Evolutionary conservation across 2,329 filamentous ascomycete genomes (phyloP).

Genomic region (Xylaria sp.): DNA sequence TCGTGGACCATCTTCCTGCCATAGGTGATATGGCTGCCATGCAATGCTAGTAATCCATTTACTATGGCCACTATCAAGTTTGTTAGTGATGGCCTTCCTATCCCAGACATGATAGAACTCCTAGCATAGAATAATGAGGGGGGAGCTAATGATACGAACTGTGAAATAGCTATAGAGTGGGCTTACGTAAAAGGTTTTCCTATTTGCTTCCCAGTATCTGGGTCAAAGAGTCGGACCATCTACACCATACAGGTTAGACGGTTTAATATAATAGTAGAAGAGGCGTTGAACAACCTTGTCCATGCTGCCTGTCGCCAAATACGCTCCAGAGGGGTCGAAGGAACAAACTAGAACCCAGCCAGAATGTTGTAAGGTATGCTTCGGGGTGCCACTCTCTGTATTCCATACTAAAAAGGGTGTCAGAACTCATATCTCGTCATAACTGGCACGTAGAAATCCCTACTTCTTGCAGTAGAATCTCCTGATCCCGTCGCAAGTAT

Average conservation of each 20-base stretch:
- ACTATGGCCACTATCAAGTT: constrained; percentile 69
- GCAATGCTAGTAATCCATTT: constrained; percentile 89
- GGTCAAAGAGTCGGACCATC: constrained; percentile 88
- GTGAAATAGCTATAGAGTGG: background rate
- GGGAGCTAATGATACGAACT: background rate
- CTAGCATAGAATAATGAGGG: background rate
- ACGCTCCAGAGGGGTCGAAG: constrained; percentile 84
- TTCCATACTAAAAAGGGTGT: constrained; percentile 69
- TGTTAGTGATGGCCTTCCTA: constrained; percentile 10
- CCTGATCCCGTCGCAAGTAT: constrained; percentile 81
- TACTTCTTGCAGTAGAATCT: constrained; percentile 77
- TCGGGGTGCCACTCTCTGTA: constrained; percentile 89
- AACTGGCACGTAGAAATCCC: background rate
- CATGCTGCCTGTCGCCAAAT: constrained; percentile 90
- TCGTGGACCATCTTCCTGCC: constrained; percentile 76
- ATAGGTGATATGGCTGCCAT: constrained; percentile 94
- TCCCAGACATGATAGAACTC: background rate
- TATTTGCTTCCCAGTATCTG: constrained; percentile 78
- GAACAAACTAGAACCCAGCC: constrained; percentile 90
- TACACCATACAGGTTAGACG: constrained; percentile 25
- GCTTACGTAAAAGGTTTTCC: constrained; percentile 72
- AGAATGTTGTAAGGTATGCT: constrained; percentile 85
- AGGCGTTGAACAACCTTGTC: constrained; percentile 66
- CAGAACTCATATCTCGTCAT: constrained; percentile 14
- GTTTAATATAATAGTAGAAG: background rate